These are phyloP conservation scores for Peronospora tabacina DNA, from an alignment of 352 stramenopile species.

Conservation along the genomic window DNA sequence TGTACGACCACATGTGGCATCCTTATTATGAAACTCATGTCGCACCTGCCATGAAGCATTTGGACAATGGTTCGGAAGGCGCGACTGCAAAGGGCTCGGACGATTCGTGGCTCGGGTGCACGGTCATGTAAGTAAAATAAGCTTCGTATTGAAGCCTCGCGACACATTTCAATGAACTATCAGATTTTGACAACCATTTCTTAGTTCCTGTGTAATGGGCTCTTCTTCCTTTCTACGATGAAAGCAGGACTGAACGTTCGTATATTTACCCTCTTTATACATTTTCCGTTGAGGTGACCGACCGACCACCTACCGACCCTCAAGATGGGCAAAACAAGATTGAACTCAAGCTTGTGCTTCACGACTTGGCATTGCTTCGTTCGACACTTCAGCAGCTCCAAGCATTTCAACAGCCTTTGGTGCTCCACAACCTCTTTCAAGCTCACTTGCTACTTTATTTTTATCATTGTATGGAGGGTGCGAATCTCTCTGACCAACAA, in stretches of 20 bases:
- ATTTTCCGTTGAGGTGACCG: constrained; percentile 16
- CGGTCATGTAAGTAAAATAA: constrained; percentile 38
- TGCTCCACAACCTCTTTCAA: constrained; percentile 23
- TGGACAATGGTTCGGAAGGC: constrained; percentile 39
- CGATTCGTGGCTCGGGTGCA: constrained; percentile 60
- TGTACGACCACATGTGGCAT: constrained; percentile 76
- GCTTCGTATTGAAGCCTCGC: background rate
- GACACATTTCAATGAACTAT: background rate
- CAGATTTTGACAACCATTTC: background rate
- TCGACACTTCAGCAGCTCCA: constrained; percentile 20
- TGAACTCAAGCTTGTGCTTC: constrained; percentile 31
- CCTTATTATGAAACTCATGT: constrained; percentile 65
- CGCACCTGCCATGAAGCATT: constrained; percentile 59
- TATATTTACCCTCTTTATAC: background rate
- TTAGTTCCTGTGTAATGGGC: background rate
- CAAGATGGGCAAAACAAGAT: constrained; percentile 49
- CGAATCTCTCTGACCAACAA: constrained; percentile 30
- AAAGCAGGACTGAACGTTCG: constrained; percentile 16
- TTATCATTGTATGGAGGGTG: constrained; percentile 21
- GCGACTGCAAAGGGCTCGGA: constrained; percentile 23
- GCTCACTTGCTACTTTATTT: constrained; percentile 18
- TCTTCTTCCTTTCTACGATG: constrained; percentile 9
- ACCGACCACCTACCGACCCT: constrained; percentile 8
- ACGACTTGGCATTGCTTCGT: constrained; percentile 21
- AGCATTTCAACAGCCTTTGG: constrained; percentile 24